phyloP scores from a whole-genome alignment of 164 flowering plant genomes.

The Aristolochia contorta region DNA sequence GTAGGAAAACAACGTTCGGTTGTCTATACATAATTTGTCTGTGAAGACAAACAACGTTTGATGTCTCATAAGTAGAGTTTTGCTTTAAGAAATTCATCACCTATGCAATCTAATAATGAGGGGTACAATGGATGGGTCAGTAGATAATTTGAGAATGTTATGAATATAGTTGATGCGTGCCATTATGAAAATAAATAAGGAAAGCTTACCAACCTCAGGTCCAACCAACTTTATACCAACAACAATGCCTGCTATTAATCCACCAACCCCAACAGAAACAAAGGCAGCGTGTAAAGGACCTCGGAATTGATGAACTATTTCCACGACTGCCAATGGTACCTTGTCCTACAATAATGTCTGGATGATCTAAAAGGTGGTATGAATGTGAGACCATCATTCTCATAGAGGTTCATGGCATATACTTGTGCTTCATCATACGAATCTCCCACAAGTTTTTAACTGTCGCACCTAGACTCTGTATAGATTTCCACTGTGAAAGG shows the following conservation, averaged over 20 bases:
- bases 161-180: too few species aligned
- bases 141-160: too few species aligned
- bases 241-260: slow-evolving; percentile 94
- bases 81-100: too few species aligned
- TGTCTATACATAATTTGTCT: background rate
- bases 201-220: slow-evolving; percentile 48
- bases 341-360: slow-evolving; percentile 84
- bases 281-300: slow-evolving; percentile 85
- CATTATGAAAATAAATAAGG: background rate
- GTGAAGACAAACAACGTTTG: too few species aligned
- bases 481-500: slow-evolving; percentile 70
- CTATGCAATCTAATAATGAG: too few species aligned
- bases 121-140: background rate
- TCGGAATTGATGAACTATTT: slow-evolving; percentile 60
- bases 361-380: slow-evolving; percentile 96
- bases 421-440: slow-evolving; percentile 96
- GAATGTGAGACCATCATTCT: slow-evolving; percentile 71
- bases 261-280: slow-evolving; percentile 99
- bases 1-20: too few species aligned
- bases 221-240: slow-evolving; percentile 78
- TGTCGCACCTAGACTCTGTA: slow-evolving; percentile 75
- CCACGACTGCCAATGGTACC: slow-evolving; percentile 99
- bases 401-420: slow-evolving; percentile 61
- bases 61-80: too few species aligned
- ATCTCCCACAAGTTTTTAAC: slow-evolving; percentile 91